Conservation (phyloP, 768 basidiomycete genomes). For the Leccinum truebloodii region DNA sequence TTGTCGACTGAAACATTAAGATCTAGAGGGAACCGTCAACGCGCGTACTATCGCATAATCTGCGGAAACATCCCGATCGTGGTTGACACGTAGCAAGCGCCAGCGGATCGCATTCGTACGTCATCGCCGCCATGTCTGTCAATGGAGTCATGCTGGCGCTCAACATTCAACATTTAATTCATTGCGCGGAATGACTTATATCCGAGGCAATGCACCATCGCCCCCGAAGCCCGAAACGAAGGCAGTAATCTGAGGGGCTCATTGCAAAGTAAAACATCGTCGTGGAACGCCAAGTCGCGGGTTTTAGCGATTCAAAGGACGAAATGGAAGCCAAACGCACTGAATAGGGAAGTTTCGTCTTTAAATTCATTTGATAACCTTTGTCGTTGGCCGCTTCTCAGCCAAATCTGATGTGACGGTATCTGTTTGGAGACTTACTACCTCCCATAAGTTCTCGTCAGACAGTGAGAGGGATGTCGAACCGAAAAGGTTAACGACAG, state of each 20-base stretch:
- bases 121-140: constrained; percentile 6
- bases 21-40: not conserved
- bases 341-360: not conserved
- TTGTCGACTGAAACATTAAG: constrained; percentile 19
- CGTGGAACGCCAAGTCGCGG: not conserved
- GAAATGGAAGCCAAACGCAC: constrained; percentile 1
- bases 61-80: constrained; percentile 2
- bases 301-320: not conserved
- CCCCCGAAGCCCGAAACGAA: not conserved
- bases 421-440: not conserved
- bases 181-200: not conserved
- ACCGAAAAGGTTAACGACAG: not conserved
- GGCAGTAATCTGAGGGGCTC: not conserved
- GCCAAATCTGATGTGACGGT: not conserved
- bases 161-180: not conserved
- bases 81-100: constrained; percentile 5
- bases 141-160: not conserved
- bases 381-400: not conserved
- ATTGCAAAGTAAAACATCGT: constrained; percentile 8
- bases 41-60: not conserved
- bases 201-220: constrained; percentile 1
- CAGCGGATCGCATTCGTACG: not conserved
- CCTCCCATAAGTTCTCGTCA: not conserved
- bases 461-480: not conserved
- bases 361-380: not conserved